Conservation (phyloP, 208 protist genomes). For the Crithidia fasciculata region DNA sequence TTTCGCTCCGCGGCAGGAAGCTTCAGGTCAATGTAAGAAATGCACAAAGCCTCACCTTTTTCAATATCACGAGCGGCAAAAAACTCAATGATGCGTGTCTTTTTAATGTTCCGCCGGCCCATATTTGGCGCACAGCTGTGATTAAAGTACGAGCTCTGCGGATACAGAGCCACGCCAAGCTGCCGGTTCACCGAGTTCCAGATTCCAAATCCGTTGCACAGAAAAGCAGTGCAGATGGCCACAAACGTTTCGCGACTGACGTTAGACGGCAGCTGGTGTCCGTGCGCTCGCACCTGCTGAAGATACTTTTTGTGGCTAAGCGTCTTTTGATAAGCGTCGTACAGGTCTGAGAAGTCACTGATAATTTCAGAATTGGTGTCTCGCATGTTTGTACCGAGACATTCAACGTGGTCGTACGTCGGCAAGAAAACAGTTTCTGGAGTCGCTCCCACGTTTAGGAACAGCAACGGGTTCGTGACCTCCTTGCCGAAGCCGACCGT, state of each 20-base stretch:
- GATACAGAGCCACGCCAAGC: constrained; percentile 33
- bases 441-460: constrained; percentile 13
- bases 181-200: constrained; percentile 25
- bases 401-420: constrained; percentile 41
- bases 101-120: constrained; percentile 28
- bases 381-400: constrained; percentile 34
- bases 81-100: constrained; percentile 28
- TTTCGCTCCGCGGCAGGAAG: constrained; percentile 20
- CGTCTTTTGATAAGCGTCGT: constrained; percentile 20
- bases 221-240: constrained; percentile 36
- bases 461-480: constrained; percentile 16
- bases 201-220: constrained; percentile 54
- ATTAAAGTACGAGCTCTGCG: constrained; percentile 53
- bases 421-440: constrained; percentile 3
- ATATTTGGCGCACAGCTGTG: constrained; percentile 51
- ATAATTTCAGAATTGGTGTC: constrained; percentile 33
- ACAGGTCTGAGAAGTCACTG: constrained; percentile 31
- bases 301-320: constrained; percentile 31
- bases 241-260: constrained; percentile 39
- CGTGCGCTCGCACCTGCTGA: background rate
- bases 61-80: constrained; percentile 32
- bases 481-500: constrained; percentile 33
- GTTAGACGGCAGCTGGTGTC: constrained; percentile 10
- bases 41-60: constrained; percentile 41
- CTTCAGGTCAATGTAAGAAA: constrained; percentile 50